Base-by-base conservation (phyloP, 352 stramenopile genomes). In the Globisporangium splendens region DNA sequence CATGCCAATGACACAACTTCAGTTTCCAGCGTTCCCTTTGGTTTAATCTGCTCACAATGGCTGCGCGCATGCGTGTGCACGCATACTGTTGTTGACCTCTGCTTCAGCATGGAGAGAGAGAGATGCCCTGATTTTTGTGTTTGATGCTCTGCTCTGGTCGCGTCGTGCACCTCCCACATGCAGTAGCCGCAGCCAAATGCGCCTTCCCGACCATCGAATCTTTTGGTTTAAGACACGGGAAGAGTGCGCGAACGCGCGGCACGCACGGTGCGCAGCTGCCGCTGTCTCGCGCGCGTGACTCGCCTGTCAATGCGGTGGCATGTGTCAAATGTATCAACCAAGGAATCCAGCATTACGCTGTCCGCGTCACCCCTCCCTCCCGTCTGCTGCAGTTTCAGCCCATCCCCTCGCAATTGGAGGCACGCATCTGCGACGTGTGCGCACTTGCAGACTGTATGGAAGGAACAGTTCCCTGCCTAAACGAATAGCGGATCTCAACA, bases 381-480 rank as follows among this genome's bases (percentile, higher is more conserved):
- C 39, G 39, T 44, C 17, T 44, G 12, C 39, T 44, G 13, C 39
- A 44, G 39, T 44, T 44, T 44, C 17, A n/a, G 39, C 17, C 39
- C 39, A 44, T 44, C 39, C 39, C 39, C 39, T 44, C 39, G 39
- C 39, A n/a, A n/a, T n/a, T n/a, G n/a, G n/a, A n/a, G n/a, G n/a
- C 8, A 18, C 13, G 13, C 10, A 35, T 14, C 49, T 63, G 57
- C 31, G 57, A 63, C 57, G 57, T 50, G 57, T 38, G 57, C 41
- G 38, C 42, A 63, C 57, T 50, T 28, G 20, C 2, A 3, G 10
- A 35, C 5, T 35, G 28, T 35, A 35, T 35, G 28, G 5, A 35
- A 35, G 3, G 28, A 35, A 10, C 28, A 8, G 5, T 35, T 35
- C 28, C 28, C 28, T 35, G 28, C 10, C 28, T 35, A 35, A 35